Evolutionary conservation across 768 basidiomycete genomes (phyloP), one percentile per base, ranked within the genome.

Genomic region (Punctularia strigosozonata): DNA sequence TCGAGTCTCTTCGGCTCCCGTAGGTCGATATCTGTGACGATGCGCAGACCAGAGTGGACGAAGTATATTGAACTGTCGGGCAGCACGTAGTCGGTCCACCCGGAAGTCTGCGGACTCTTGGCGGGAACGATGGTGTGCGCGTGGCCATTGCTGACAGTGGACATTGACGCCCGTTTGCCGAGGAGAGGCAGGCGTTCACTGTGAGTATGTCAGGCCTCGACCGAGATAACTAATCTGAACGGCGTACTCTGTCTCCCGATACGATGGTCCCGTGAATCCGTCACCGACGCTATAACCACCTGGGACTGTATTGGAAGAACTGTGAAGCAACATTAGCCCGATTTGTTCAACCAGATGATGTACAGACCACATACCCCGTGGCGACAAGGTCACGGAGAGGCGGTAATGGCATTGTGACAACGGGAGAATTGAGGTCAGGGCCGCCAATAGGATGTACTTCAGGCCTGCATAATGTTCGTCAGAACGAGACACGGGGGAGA

Each of bases 81-180:
- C n/a, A 89, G 71, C 17, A 70, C 63, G 51, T 82, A 75, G 50
- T 80, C 81, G 35, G 72, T 63, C 85, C 85, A 88, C 3, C 86
- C 86, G 15, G 77, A 68, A 10, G 70, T 64, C 46, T 66, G 66
- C 4, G 73, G 60, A 3, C 10, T 28, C 26, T 8, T 8, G 60
- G 57, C 14, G 59, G 62, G 12, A 18, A 39, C 42, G 42, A 57
- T 44, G 23, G 50, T 35, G 32, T 51, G 55, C 36, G 51, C 45
- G 37, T 52, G 53, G 5, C 37, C 36, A 25, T 41, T 43, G 6
- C 32, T 43, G 33, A 19, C 30, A 18, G 55, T 52, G 1, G 38
- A 49, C 3, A 58, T 55, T 0, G 61, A 60, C 2, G 55, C 41
- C 0, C 59, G 56, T 8, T 57, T 53, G 14, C 61, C 60, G 7